phyloP scores from a whole-genome alignment of 169 alveolate genomes.

The Plasmodium gallinaceum region DNA sequence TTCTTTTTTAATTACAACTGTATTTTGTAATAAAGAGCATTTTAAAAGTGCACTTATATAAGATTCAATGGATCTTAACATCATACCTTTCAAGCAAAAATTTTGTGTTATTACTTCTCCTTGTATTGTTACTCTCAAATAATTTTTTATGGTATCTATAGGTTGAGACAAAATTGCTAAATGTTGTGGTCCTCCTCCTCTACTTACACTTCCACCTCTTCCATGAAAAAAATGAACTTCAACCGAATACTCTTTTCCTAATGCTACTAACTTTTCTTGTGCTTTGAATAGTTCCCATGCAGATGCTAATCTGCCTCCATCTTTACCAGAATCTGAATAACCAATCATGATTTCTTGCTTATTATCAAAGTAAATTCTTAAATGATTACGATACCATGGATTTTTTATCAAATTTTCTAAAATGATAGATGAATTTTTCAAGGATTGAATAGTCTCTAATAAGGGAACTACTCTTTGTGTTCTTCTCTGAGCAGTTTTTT shows the following conservation, averaged over 20 bases:
- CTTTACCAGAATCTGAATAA: constrained; percentile 91
- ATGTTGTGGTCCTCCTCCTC: constrained; percentile 92
- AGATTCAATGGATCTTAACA: constrained; percentile 85
- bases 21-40: constrained; percentile 78
- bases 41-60: constrained; percentile 86
- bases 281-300: constrained; percentile 90
- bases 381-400: constrained; percentile 85
- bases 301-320: constrained; percentile 89
- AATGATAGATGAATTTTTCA: constrained; percentile 82
- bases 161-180: constrained; percentile 89
- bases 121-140: constrained; percentile 88
- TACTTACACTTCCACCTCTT: constrained; percentile 89
- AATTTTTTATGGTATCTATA: constrained; percentile 85
- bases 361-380: constrained; percentile 78
- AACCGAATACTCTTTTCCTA: constrained; percentile 84
- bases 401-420: constrained; percentile 83
- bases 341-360: constrained; percentile 90
- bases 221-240: constrained; percentile 88
- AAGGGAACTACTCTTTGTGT: constrained; percentile 87
- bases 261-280: constrained; percentile 79
- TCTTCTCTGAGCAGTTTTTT: constrained; percentile 50
- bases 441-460: constrained; percentile 88
- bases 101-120: constrained; percentile 86
- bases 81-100: constrained; percentile 83
- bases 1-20: constrained; percentile 72